Percentiles rank a stretch among this genome's conserved stretches.
These are phyloP conservation scores for Starmerella potacharoeniae DNA, from an alignment of 805 yeast species.

Conservation along the genomic window DNA sequence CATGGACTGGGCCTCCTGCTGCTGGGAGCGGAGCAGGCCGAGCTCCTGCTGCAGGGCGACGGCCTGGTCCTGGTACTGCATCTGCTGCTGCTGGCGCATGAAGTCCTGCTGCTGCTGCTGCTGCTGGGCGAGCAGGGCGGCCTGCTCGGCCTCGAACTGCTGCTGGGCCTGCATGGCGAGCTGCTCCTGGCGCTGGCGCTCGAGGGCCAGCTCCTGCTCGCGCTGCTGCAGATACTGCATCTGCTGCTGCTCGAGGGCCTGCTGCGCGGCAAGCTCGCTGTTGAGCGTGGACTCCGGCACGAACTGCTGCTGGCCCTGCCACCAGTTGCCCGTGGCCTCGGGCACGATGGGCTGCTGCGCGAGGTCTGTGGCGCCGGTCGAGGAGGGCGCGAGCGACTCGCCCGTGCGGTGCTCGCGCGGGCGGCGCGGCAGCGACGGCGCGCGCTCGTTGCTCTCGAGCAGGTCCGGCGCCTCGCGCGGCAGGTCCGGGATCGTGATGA, in stretches of 20 bases:
- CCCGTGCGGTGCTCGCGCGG: constrained; percentile 25
- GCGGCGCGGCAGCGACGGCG: constrained; percentile 33
- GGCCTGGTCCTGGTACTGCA: constrained; percentile 63
- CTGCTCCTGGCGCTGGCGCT: constrained; percentile 55
- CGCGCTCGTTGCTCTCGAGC: constrained; percentile 37
- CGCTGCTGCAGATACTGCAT: constrained; percentile 48
- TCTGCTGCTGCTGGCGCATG: constrained; percentile 38
- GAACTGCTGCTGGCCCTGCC: constrained; percentile 34
- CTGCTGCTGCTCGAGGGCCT: constrained; percentile 45
- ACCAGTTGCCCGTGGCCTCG: constrained; percentile 35
- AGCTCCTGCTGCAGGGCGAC: constrained; percentile 76
- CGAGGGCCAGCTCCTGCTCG: constrained; percentile 51
- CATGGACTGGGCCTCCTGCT: constrained; percentile 73
- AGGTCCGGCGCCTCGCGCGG: constrained; percentile 51
- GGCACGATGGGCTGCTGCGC: constrained; percentile 15
- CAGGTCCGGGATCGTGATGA: constrained; percentile 68
- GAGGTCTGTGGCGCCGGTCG: constrained; percentile 19
- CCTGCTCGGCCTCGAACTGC: constrained; percentile 64
- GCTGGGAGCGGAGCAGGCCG: constrained; percentile 61
- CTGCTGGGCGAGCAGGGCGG: constrained; percentile 56
- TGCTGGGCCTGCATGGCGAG: constrained; percentile 57
- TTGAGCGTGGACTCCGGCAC: background rate
- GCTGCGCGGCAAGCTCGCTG: constrained; percentile 38
- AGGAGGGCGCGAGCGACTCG: constrained; percentile 20
- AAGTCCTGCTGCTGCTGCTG: constrained; percentile 60